Percentiles rank a stretch among this genome's conserved stretches.
Conservation (phyloP, 225 moss, liverwort and hornwort species). For the Neckera pumila region DNA sequence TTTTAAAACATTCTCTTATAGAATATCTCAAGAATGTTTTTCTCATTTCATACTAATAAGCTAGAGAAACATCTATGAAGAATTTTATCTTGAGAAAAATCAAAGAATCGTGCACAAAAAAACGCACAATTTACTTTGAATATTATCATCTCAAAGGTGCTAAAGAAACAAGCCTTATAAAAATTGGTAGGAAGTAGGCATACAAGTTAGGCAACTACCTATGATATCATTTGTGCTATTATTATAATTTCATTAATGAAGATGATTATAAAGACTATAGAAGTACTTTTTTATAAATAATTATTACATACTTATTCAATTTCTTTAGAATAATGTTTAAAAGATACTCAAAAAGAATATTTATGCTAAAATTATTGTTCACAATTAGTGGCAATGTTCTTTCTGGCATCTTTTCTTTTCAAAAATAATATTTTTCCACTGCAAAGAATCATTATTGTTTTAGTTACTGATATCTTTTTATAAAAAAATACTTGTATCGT, state of each 20-base stretch:
- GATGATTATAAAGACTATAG: background rate
- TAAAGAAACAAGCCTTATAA: background rate
- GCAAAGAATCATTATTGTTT: no score
- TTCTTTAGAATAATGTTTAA: background rate
- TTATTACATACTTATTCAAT: background rate
- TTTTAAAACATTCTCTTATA: background rate
- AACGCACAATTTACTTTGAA: accelerated
- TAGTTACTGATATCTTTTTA: no score
- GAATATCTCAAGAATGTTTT: background rate
- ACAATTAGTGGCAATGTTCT: no score
- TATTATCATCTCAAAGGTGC: background rate
- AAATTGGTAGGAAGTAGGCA: background rate
- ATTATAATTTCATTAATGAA: background rate
- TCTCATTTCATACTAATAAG: background rate
- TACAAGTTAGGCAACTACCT: background rate
- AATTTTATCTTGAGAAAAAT: background rate
- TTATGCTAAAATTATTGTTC: no score
- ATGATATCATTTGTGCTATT: background rate
- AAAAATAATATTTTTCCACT: no score
- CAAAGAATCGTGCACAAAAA: background rate
- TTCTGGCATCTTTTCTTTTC: no score
- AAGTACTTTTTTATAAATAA: background rate
- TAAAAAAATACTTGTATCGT: no score
- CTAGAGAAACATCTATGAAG: background rate
- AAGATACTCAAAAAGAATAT: no score